Evolutionary conservation across 306 rosid species (phyloP).

Genomic region (Astragalus glycyphyllos): DNA sequence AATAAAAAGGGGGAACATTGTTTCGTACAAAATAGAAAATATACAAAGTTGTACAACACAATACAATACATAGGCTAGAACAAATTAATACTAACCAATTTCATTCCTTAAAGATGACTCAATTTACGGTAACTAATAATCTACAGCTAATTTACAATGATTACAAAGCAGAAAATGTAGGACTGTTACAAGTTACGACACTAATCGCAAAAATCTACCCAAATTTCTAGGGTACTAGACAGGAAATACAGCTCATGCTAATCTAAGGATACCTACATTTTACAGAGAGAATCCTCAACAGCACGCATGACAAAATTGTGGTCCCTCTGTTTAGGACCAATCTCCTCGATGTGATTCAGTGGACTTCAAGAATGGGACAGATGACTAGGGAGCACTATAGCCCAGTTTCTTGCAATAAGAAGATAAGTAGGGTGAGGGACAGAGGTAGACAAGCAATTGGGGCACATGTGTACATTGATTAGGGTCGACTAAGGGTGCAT

Average conservation of each 20-base stretch:
- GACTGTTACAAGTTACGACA: neutral
- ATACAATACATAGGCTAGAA: neutral
- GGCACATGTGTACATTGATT: neutral
- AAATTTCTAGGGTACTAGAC: too few relatives aligned
- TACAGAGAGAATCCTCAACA: too few relatives aligned
- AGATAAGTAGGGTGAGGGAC: too few relatives aligned
- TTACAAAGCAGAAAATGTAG: constrained; percentile 10
- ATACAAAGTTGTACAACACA: constrained; percentile 18
- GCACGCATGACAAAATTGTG: too few relatives aligned
- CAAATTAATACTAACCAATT: neutral
- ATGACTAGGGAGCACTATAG: too few relatives aligned
- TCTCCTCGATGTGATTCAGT: too few relatives aligned
- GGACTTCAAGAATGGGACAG: too few relatives aligned
- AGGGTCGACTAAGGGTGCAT: neutral
- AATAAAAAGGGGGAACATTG: neutral
- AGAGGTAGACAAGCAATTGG: neutral
- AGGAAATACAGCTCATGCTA: too few relatives aligned
- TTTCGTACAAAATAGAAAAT: neutral
- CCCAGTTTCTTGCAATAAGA: too few relatives aligned
- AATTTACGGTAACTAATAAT: neutral
- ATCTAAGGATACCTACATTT: too few relatives aligned
- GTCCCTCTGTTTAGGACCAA: too few relatives aligned
- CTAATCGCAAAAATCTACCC: neutral
- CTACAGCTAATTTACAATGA: neutral
- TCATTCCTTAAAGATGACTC: neutral